Conservation (phyloP, 148 eudicot species). For the Polygonum maritimum region DNA sequence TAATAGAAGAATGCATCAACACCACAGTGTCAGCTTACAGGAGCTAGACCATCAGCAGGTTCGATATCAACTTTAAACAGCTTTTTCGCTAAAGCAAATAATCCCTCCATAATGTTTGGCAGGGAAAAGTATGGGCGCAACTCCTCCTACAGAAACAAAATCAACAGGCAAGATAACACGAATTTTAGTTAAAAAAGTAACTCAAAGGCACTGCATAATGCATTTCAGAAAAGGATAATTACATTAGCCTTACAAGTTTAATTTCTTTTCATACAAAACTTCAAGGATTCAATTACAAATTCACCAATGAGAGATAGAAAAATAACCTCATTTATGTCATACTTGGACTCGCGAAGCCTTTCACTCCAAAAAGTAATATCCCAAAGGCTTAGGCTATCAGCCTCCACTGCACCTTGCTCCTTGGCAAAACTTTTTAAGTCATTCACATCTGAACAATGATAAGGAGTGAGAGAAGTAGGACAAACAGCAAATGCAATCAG, state of each 20-base stretch:
- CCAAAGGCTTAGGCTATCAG: conserved; percentile 75
- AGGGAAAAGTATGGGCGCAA: conserved; percentile 93
- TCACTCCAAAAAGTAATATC: conserved; percentile 93
- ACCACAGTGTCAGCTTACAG: conserved; percentile 36
- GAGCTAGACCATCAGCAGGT: conserved; percentile 89
- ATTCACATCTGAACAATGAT: conserved; percentile 55
- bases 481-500: neutral
- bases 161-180: neutral
- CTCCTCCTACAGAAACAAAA: conserved; percentile 56
- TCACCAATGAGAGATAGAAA: conserved; percentile 6
- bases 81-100: conserved; percentile 76
- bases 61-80: conserved; percentile 64
- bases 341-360: conserved; percentile 94
- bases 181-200: neutral
- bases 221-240: neutral
- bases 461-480: conserved; percentile 4
- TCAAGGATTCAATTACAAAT: neutral
- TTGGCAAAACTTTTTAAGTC: conserved; percentile 66
- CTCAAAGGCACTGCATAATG: neutral
- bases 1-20: conserved; percentile 2
- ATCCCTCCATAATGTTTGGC: conserved; percentile 98
- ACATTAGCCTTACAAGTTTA: neutral
- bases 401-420: conserved; percentile 78
- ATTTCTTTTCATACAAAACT: neutral
- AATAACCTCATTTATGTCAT: conserved; percentile 89